phyloP scores from a whole-genome alignment of 2,329 filamentous ascomycete species.

The Stemphylium beticola region DNA sequence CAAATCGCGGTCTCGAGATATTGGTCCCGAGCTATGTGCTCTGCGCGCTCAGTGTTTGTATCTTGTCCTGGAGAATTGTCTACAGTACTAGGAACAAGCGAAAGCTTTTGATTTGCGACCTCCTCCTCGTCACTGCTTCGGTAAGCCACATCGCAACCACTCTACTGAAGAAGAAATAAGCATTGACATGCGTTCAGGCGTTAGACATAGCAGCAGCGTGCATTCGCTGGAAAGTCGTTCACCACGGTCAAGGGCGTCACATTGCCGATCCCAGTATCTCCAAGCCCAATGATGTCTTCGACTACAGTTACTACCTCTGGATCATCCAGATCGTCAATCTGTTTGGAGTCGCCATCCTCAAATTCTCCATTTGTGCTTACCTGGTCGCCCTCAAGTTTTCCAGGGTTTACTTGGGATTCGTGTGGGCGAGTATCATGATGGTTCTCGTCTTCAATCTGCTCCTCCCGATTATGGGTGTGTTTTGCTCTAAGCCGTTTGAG shows the following conservation, averaged over 20 bases:
- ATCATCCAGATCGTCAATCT: conserved; percentile 32
- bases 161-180: background rate
- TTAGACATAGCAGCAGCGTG: conserved; percentile 24
- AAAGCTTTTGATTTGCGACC: conserved; percentile 32
- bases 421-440: conserved; percentile 35
- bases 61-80: conserved; percentile 30
- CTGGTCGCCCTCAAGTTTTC: conserved; percentile 34
- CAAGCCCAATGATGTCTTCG: conserved; percentile 19
- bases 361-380: conserved; percentile 38
- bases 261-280: conserved; percentile 30
- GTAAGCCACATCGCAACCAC: conserved; percentile 12
- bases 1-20: conserved; percentile 25
- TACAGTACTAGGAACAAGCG: conserved; percentile 26
- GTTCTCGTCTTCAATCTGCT: conserved; percentile 32
- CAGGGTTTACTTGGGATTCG: conserved; percentile 23
- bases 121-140: conserved; percentile 27
- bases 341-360: conserved; percentile 31
- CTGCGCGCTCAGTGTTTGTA: conserved; percentile 19
- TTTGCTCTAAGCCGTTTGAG: conserved; percentile 34
- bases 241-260: conserved; percentile 29
- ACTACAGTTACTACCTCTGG: conserved; percentile 32
- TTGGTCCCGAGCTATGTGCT: conserved; percentile 21
- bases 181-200: conserved; percentile 12
- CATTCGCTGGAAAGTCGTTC: conserved; percentile 22
- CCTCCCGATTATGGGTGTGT: conserved; percentile 25